These are phyloP conservation scores for Aspergillus bombycis DNA, from an alignment of 2,329 filamentous ascomycete genomes.

Conservation along the genomic window DNA sequence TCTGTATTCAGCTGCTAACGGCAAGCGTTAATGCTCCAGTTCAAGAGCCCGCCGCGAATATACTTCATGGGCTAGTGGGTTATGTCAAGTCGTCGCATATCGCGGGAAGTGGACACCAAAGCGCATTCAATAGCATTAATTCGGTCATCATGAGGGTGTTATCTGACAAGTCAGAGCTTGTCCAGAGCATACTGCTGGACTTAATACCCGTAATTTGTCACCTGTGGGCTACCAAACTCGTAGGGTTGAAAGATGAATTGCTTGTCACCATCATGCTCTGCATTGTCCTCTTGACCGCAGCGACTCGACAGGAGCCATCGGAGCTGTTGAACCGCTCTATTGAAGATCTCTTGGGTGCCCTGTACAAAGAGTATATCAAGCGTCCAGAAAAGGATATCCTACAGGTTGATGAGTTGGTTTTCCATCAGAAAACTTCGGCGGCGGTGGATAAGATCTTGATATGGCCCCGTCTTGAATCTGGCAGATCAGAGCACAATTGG, in stretches of 20 bases:
- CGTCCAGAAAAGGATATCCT: slow-evolving; percentile 72
- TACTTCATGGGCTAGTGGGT: slow-evolving; percentile 61
- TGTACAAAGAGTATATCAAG: slow-evolving; percentile 79
- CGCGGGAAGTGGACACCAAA: slow-evolving; percentile 67
- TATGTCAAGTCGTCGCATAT: slow-evolving; percentile 65
- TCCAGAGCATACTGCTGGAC: slow-evolving; percentile 61
- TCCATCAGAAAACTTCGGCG: slow-evolving; percentile 41
- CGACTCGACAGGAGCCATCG: slow-evolving; percentile 36
- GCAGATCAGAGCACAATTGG: slow-evolving; percentile 45
- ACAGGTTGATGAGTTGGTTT: slow-evolving; percentile 75
- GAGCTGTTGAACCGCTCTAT: slow-evolving; percentile 51
- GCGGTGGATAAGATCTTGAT: slow-evolving; percentile 43
- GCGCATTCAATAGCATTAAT: slow-evolving; percentile 78
- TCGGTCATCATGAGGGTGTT: slow-evolving; percentile 66
- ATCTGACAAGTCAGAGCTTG: slow-evolving; percentile 68
- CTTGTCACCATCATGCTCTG: slow-evolving; percentile 71
- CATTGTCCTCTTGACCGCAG: slow-evolving; percentile 60
- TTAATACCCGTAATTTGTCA: slow-evolving; percentile 72
- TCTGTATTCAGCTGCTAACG: slow-evolving; percentile 67
- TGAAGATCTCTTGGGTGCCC: slow-evolving; percentile 67
- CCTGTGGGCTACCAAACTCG: slow-evolving; percentile 75
- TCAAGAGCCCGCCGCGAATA: slow-evolving; percentile 55
- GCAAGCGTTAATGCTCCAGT: slow-evolving; percentile 70
- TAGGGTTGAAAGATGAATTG: slow-evolving; percentile 74
- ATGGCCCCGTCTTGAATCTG: slow-evolving; percentile 39